Conservation (phyloP, 140 eudicot species). For the Oenanthe javanica region DNA sequence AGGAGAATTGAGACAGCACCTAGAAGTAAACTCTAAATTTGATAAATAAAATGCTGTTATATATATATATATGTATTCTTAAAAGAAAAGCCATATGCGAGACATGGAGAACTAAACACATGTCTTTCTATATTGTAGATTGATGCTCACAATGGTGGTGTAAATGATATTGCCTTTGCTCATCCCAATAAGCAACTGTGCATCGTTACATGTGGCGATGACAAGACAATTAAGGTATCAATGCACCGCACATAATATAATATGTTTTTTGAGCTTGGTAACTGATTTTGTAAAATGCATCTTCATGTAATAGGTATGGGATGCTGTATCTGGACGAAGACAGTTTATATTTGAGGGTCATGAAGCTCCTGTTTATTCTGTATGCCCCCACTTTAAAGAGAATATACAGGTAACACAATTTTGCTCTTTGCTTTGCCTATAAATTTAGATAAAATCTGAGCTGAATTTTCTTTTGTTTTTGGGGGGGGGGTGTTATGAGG, state of each 20-base stretch:
- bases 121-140: slow-evolving; percentile 39
- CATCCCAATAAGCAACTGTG: slow-evolving; percentile 76
- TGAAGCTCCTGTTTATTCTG: slow-evolving; percentile 91
- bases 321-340: slow-evolving; percentile 71
- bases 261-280: background rate
- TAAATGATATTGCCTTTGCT: slow-evolving; percentile 85
- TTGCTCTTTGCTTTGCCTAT: background rate
- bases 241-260: background rate
- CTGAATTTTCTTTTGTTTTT: background rate
- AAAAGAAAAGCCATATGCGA: background rate
- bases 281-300: background rate
- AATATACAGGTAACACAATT: slow-evolving; percentile 46
- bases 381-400: slow-evolving; percentile 87
- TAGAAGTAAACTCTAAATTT: slow-evolving; percentile 46
- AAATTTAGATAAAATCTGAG: background rate
- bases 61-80: background rate
- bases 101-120: background rate
- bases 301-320: slow-evolving; percentile 67
- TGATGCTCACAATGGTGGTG: slow-evolving; percentile 89
- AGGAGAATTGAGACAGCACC: slow-evolving; percentile 66
- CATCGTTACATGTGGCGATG: slow-evolving; percentile 90
- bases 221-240: slow-evolving; percentile 79
- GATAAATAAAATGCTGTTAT: background rate
- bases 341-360: slow-evolving; percentile 80
- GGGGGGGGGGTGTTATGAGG: no score